These are phyloP conservation scores for Grigorovia yakushimaensis DNA, from an alignment of 805 yeast species.

Conservation along the genomic window DNA sequence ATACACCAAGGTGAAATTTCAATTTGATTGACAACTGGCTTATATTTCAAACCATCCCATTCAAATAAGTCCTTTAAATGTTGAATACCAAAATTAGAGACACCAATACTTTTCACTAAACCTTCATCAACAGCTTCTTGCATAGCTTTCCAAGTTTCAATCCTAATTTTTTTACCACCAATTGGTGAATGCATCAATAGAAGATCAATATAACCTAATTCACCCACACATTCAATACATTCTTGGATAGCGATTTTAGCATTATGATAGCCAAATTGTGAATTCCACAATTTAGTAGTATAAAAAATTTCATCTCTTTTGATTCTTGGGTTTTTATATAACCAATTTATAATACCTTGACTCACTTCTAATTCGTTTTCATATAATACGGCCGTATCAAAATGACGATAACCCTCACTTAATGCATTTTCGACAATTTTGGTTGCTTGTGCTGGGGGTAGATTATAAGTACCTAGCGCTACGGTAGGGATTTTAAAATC, in stretches of 20 bases:
- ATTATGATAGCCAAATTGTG: slow-evolving; percentile 46
- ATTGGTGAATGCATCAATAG: slow-evolving; percentile 59
- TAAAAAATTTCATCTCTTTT: slow-evolving; percentile 44
- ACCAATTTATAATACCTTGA: slow-evolving; percentile 46
- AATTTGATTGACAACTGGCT: slow-evolving; percentile 72
- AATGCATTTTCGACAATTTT: slow-evolving; percentile 48
- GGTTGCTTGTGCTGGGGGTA: slow-evolving; percentile 32
- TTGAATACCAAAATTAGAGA: slow-evolving; percentile 57
- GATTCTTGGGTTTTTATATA: slow-evolving; percentile 36
- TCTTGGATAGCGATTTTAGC: slow-evolving; percentile 51
- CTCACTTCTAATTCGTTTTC: slow-evolving; percentile 54
- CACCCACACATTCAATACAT: slow-evolving; percentile 43
- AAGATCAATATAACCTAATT: slow-evolving; percentile 61
- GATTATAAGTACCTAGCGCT: slow-evolving; percentile 46
- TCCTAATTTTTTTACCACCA: slow-evolving; percentile 37
- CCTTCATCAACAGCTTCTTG: slow-evolving; percentile 61
- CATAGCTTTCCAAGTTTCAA: slow-evolving; percentile 62
- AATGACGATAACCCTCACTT: slow-evolving; percentile 57
- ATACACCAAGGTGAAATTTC: slow-evolving; percentile 82
- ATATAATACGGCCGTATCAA: slow-evolving; percentile 66
- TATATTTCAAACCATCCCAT: slow-evolving; percentile 44
- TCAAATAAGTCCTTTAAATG: slow-evolving; percentile 52
- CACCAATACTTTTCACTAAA: slow-evolving; percentile 58
- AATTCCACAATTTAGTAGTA: slow-evolving; percentile 69
- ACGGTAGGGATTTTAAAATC: slow-evolving; percentile 48